Base-by-base conservation (phyloP, 306 rosid genomes). In the Dalbergia cultrata region DNA sequence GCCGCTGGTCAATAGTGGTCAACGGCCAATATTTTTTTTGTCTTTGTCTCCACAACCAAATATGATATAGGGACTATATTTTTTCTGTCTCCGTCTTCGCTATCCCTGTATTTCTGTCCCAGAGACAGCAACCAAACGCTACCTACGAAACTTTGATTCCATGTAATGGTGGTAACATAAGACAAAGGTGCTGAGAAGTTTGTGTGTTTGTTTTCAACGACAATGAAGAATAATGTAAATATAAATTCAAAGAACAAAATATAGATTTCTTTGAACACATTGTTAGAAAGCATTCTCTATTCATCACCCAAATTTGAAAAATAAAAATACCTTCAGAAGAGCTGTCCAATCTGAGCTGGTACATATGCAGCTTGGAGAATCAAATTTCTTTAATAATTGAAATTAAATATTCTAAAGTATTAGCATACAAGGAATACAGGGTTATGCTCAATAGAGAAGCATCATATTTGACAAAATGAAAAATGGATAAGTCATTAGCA, bases 271-370 rank as follows among this genome's bases (percentile, higher is more conserved):
- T 45, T 78, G 78, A 63, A 75, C 66, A 70, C 63, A 57, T 37
- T 70, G 67, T 19, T 57, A 44, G 74, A 39, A 87, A 56, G 43
- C 79, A 72, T 41, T 61, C 67, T 50, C 50, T 56, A 72, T 64
- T 17, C 50, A 16, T 53, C 66, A 34, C 37, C 22, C 43, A 49
- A 41, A 69, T 18, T 60, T 60, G 54, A 7, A 39, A 64, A 72
- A 74, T 13, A 44, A 72, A 14, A 69, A 39, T 75, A 89, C 99
- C 98, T 91, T 95, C 22, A 95, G 82, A 81, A 95, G 89, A 69
- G 99, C 91, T 60, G 92, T 79, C 99, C 99, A 95, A 80, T 95
- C 99, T 17, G 86, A 70, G 80, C 89, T 81, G 57, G 97, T 89
- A 75, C 95, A 91, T 71, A 76, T 87, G 52, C 92, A 91, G 90